These are phyloP conservation scores for Camelina neglecta DNA, from an alignment of 345 rosid species.

Conservation along the genomic window DNA sequence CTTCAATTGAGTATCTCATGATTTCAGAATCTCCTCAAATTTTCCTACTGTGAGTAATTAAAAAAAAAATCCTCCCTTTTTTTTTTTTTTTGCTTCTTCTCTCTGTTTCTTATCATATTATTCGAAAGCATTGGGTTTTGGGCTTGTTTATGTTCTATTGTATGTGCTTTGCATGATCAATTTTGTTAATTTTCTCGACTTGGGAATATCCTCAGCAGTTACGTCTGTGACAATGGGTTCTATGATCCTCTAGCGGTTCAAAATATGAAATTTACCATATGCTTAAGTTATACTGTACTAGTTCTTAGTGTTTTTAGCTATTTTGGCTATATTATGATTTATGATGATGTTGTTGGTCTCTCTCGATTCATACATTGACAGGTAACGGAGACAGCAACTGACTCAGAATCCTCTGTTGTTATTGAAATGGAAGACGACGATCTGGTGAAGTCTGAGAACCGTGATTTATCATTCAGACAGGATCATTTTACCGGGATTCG, in stretches of 20 bases:
- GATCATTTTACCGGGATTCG: constrained; percentile 37
- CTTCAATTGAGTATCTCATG: constrained; percentile 2
- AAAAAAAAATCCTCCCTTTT: neutral
- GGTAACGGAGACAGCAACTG: constrained; percentile 14
- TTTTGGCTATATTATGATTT: neutral
- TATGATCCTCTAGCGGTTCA: too few relatives aligned
- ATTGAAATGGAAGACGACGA: constrained; percentile 46
- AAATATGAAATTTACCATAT: neutral
- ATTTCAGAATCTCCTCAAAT: constrained; percentile 1
- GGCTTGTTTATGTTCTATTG: neutral
- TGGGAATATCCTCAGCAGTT: neutral
- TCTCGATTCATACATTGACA: constrained; percentile 2
- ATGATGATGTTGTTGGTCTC: constrained; percentile 7
- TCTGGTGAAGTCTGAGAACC: constrained; percentile 39
- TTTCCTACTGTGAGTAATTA: constrained; percentile 18
- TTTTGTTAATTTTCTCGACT: neutral
- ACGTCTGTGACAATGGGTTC: too few relatives aligned
- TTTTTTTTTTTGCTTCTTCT: neutral
- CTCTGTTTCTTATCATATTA: neutral
- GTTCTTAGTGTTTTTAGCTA: neutral
- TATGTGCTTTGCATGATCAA: constrained; percentile 16
- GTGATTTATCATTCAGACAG: constrained; percentile 34
- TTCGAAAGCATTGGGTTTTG: neutral
- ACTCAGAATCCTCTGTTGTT: neutral
- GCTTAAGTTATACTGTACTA: neutral